These are phyloP conservation scores for Plasmodium knowlesi DNA, from an alignment of 169 alveolate genomes.

Conservation along the genomic window DNA sequence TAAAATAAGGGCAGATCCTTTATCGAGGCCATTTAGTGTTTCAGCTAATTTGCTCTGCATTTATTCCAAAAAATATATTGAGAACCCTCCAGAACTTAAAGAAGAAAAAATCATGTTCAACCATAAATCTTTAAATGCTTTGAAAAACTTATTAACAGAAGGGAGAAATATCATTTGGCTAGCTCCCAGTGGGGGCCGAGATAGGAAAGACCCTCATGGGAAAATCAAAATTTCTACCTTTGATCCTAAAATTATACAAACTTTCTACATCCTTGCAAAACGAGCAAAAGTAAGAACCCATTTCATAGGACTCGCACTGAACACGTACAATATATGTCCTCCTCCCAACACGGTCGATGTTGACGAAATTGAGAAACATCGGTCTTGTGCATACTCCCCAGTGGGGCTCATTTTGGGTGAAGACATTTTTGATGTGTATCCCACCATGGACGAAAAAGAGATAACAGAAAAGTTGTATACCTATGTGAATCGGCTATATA, in stretches of 20 bases:
- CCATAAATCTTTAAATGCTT: constrained; percentile 58
- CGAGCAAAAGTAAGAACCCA: constrained; percentile 65
- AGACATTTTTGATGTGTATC: constrained; percentile 67
- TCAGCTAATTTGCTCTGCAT: constrained; percentile 64
- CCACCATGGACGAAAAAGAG: constrained; percentile 30
- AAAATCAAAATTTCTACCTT: constrained; percentile 51
- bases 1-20: constrained; percentile 72
- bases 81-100: constrained; percentile 64
- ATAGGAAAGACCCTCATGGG: constrained; percentile 50
- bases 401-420: constrained; percentile 47
- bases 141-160: constrained; percentile 45
- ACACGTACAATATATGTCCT: constrained; percentile 72
- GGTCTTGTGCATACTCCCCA: constrained; percentile 66
- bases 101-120: constrained; percentile 72
- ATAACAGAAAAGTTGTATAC: constrained; percentile 25
- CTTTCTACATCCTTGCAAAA: constrained; percentile 69
- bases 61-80: constrained; percentile 73
- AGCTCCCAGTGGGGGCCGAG: constrained; percentile 75
- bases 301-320: constrained; percentile 71
- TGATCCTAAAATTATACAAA: constrained; percentile 70
- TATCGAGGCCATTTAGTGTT: constrained; percentile 71
- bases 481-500: constrained; percentile 50
- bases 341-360: constrained; percentile 72
- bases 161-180: constrained; percentile 74
- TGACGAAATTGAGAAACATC: constrained; percentile 73